Conservation (phyloP, 2,329 filamentous ascomycete genomes). For the Fusarium equiseti region DNA sequence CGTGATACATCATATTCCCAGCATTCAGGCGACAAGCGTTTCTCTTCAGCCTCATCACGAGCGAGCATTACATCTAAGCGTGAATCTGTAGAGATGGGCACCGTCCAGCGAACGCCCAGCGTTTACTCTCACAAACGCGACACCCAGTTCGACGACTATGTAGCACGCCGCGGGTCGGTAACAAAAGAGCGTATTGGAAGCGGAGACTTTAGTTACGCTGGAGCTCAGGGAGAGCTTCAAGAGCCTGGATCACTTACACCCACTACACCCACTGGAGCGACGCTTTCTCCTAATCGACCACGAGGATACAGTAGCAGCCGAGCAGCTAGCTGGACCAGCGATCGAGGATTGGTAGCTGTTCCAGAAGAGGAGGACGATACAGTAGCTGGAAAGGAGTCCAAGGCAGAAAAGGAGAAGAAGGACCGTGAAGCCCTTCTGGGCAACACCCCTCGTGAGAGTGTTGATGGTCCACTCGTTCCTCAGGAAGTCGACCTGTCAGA, state of each 20-base stretch:
- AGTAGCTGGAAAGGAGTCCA: constrained; percentile 28
- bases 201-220: constrained; percentile 51
- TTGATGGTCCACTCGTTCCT: constrained; percentile 33
- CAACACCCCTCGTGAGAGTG: constrained; percentile 40
- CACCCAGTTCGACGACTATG: constrained; percentile 62
- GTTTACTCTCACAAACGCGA: constrained; percentile 61
- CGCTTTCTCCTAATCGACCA: constrained; percentile 39
- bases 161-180: constrained; percentile 51
- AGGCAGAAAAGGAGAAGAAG: constrained; percentile 33
- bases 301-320: constrained; percentile 48
- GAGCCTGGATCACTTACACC: constrained; percentile 14
- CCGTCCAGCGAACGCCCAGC: constrained; percentile 43
- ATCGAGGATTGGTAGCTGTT: constrained; percentile 54
- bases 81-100: constrained; percentile 41
- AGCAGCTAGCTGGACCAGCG: constrained; percentile 53
- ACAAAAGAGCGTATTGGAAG: constrained; percentile 46
- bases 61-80: constrained; percentile 47
- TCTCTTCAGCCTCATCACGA: constrained; percentile 46
- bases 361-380: constrained; percentile 55
- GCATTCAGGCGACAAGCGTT: constrained; percentile 47
- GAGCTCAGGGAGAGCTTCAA: constrained; percentile 27
- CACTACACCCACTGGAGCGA: constrained; percentile 1
- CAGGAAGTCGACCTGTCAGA: constrained; percentile 48
- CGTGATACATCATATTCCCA: constrained; percentile 46
- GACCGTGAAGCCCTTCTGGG: constrained; percentile 50